These are phyloP conservation scores for Coemansia sp. DNA, from an alignment of 192 early-diverging fungal species.

Conservation along the genomic window DNA sequence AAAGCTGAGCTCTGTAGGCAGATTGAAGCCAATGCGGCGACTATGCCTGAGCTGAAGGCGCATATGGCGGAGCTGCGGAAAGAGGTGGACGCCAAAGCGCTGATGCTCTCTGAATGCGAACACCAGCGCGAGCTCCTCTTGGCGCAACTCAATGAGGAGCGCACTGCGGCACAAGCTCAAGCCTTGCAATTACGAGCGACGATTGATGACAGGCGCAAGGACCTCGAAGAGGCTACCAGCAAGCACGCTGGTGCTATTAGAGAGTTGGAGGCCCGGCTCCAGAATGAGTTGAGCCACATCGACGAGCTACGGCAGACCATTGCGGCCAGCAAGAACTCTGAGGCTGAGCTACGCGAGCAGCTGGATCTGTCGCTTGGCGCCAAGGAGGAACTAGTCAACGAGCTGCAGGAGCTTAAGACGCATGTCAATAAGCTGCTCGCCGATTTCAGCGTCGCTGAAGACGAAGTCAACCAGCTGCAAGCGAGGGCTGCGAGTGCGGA, in stretches of 20 bases:
- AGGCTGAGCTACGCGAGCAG: neutral
- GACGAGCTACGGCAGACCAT: neutral
- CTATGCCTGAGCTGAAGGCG: constrained; percentile 5
- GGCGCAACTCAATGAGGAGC: constrained; percentile 11
- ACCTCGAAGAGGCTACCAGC: neutral
- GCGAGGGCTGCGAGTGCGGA: neutral
- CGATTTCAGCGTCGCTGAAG: neutral
- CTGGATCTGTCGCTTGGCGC: neutral
- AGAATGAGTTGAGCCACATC: neutral
- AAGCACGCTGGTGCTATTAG: neutral
- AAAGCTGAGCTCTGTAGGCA: constrained; percentile 15
- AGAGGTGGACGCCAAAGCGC: neutral
- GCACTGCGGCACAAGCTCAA: neutral
- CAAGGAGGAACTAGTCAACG: neutral
- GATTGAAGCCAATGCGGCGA: constrained; percentile 4
- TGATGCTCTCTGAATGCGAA: neutral
- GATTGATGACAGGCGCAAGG: neutral
- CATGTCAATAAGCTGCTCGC: neutral
- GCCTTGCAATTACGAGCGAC: neutral
- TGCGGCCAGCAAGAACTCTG: neutral
- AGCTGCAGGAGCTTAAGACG: neutral
- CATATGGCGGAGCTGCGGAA: constrained; percentile 9
- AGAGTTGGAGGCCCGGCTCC: neutral
- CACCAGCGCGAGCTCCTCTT: neutral
- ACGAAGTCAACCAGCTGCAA: neutral